Evolutionary conservation across 257 asterid species (phyloP).

Genomic region (Verbascum thapsus): DNA sequence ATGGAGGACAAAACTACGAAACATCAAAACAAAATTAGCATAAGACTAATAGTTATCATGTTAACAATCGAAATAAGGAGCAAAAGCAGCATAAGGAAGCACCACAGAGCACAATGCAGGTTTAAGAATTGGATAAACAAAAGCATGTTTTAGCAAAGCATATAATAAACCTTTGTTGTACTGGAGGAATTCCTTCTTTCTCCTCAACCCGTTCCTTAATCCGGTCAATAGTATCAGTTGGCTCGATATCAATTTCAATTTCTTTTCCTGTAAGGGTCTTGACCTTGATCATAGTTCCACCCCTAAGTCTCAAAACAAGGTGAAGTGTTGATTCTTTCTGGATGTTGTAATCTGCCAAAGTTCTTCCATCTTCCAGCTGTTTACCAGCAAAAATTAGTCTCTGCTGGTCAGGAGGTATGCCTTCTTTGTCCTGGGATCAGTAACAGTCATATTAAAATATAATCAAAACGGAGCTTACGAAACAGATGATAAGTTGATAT

Average conservation of each 20-base stretch:
- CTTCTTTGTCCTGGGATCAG: conserved; percentile 63
- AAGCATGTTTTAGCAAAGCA: not conserved
- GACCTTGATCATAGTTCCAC: conserved; percentile 81
- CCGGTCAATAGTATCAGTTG: conserved; percentile 68
- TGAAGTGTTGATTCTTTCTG: conserved; percentile 71
- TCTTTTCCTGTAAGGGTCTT: conserved; percentile 74
- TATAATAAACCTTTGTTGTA: conserved; percentile 61
- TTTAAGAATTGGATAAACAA: not conserved
- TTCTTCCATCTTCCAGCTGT: conserved; percentile 76
- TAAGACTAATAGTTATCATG: not conserved
- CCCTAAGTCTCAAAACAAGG: conserved; percentile 67
- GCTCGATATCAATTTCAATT: conserved; percentile 71
- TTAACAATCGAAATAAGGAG: not conserved
- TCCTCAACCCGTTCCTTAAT: conserved; percentile 77
- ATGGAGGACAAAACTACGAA: not conserved
- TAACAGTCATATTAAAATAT: not conserved
- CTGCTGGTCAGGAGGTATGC: conserved; percentile 78
- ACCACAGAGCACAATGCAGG: not conserved
- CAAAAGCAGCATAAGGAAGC: not conserved
- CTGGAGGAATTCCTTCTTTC: conserved; percentile 81
- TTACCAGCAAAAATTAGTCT: conserved; percentile 73
- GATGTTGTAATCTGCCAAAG: conserved; percentile 68
- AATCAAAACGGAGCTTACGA: not conserved
- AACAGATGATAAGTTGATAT: not conserved
- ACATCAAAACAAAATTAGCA: not conserved